Percentiles rank a stretch among this genome's conserved stretches.
Evolutionary conservation across 441 rosid genomes (phyloP).

Genomic region (Biscutella laevigata): DNA sequence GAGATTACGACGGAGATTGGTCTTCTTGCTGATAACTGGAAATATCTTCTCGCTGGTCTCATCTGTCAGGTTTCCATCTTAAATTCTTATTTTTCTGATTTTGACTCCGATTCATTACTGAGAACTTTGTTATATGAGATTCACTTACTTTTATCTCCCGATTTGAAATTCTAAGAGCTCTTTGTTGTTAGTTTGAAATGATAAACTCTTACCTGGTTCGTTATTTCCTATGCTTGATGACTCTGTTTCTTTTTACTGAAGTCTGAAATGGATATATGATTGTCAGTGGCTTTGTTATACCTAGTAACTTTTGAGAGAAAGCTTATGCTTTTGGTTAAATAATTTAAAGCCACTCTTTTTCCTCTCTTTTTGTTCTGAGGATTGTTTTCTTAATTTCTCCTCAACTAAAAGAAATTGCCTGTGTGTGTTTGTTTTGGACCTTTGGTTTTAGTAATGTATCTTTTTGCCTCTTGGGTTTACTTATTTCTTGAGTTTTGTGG

Average conservation of each 20-base stretch:
- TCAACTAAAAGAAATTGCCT: too few relatives aligned
- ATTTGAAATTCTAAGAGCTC: background rate
- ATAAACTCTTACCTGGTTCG: background rate
- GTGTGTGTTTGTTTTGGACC: too few relatives aligned
- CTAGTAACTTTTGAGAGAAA: constrained; percentile 23
- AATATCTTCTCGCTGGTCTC: constrained; percentile 75
- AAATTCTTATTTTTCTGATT: background rate
- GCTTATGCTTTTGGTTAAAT: constrained; percentile 3
- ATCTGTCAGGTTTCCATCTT: constrained; percentile 64
- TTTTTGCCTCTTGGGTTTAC: background rate
- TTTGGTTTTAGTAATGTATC: background rate
- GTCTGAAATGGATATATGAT: constrained; percentile 16
- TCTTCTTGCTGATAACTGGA: constrained; percentile 87
- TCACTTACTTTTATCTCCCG: background rate
- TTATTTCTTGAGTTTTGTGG: background rate
- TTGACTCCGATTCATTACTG: constrained; percentile 1
- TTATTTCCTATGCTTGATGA: constrained; percentile 12
- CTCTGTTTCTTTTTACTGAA: background rate
- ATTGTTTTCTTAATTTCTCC: too few relatives aligned
- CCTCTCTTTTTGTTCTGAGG: too few relatives aligned
- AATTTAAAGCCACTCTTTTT: background rate
- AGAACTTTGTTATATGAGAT: constrained; percentile 5
- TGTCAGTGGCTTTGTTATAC: constrained; percentile 26
- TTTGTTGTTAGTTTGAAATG: background rate
- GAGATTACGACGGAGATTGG: constrained; percentile 72